Base-by-base conservation (phyloP, 1,284 basidiomycete species). In the Xerocomus minutiporus region DNA sequence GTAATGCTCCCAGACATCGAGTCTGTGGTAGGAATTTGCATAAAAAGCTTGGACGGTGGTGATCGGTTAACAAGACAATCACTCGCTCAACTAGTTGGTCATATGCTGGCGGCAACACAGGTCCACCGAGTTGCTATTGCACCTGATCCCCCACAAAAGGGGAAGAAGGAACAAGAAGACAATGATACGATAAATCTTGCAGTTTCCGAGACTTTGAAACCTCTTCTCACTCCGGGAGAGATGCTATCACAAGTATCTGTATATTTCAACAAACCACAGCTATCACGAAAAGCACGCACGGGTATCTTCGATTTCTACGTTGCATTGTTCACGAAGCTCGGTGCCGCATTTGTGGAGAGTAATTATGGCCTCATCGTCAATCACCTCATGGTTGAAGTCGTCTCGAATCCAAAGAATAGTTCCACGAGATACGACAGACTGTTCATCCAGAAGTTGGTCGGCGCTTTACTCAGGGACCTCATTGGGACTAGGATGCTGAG, bases 281-380 rank as follows among this genome's bases (percentile, higher is more conserved):
- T 81, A 0, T 78, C 85, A 1, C 82, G 89, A 49, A 87, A 86
- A 68, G 81, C 83, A 1, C 82, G 88, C 23, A 85, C 92, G 38
- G 93, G 92, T 5, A 80, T 98, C 32, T 87, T 97, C 65, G 92
- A 97, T 61, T 87, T 93, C 59, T 98, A 98, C 64, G 81, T 85
- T 2, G 82, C 88, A 0, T 72, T 97, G 1, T 78, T 98, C 52
- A 81, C 80, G 1, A 76, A 79, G 7, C 83, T 98, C 5, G 96
- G 94, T 0, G 57, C 84, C 0, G 67, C 72, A 1, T 99, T 92
- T 70, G 83, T 93, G 40, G 94, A 97, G 66, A 69, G 73, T 28
- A 89, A 96, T 67, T 99, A 97, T 62, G 75, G 82, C 9, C 76
- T 86, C 35, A 81, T 98, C 52, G 78, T 93, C 34, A 74, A 75